These are phyloP conservation scores for Dactylellina haptotyla DNA, from an alignment of 2,329 filamentous ascomycete species.

Conservation along the genomic window DNA sequence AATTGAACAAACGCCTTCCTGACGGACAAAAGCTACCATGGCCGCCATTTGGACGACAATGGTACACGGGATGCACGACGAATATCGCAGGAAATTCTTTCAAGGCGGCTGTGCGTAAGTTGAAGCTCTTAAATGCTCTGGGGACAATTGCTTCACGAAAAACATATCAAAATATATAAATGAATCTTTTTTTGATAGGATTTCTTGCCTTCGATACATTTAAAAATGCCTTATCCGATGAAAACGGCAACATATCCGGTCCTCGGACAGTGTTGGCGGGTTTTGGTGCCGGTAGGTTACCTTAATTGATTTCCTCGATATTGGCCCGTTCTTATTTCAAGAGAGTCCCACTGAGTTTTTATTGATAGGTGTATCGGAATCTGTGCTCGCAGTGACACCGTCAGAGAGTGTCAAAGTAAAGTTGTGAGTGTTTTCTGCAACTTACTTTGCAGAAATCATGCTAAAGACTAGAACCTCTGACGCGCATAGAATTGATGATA, in stretches of 20 bases:
- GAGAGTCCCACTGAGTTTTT: neutral
- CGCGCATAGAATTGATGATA: slow-evolving; percentile 79
- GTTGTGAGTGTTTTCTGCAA: slow-evolving; percentile 66
- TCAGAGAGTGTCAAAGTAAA: slow-evolving; percentile 99
- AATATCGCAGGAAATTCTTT: slow-evolving; percentile 95
- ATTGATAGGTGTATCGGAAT: slow-evolving; percentile 76
- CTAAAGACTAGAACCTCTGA: neutral
- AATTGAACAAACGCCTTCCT: slow-evolving; percentile 85
- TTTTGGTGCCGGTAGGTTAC: slow-evolving; percentile 77
- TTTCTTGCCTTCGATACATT: slow-evolving; percentile 98
- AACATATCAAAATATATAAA: neutral
- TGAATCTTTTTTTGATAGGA: slow-evolving; percentile 65
- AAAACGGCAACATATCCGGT: slow-evolving; percentile 86
- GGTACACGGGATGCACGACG: slow-evolving; percentile 98
- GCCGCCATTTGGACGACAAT: slow-evolving; percentile 91
- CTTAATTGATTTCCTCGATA: too few relatives aligned
- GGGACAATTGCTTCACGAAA: neutral
- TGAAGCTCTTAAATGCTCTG: neutral
- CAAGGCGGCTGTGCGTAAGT: slow-evolving; percentile 91
- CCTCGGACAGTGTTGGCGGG: slow-evolving; percentile 91
- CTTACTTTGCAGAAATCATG: neutral
- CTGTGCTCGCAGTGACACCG: slow-evolving; percentile 89
- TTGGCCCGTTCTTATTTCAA: neutral
- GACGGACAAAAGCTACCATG: slow-evolving; percentile 89
- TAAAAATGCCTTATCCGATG: slow-evolving; percentile 82